These are phyloP conservation scores for Fusarium buxicola DNA, from an alignment of 2,329 filamentous ascomycete species.

Conservation along the genomic window DNA sequence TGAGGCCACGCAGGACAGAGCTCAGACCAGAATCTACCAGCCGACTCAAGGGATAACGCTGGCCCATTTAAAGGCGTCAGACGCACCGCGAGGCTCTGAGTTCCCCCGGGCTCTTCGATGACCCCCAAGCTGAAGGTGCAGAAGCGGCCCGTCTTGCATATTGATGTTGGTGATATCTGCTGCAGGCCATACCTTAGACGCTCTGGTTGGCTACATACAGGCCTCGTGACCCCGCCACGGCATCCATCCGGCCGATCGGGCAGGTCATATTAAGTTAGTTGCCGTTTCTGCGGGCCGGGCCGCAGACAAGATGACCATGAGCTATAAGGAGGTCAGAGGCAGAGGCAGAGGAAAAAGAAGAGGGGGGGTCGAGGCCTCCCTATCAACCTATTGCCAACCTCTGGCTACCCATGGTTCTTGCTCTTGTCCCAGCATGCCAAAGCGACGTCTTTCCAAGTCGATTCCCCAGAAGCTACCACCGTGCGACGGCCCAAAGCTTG, in stretches of 20 bases:
- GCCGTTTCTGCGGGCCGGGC: too few relatives aligned
- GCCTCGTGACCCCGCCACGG: slow-evolving; percentile 10
- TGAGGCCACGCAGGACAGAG: too few relatives aligned
- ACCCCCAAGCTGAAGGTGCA: too few relatives aligned
- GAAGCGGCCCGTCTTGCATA: slow-evolving; percentile 17
- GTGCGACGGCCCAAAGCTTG: slow-evolving; percentile 34
- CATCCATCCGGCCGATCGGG: too few relatives aligned
- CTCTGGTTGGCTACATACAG: neutral
- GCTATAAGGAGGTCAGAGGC: slow-evolving; percentile 6
- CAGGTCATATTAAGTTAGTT: neutral
- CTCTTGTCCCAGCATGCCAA: neutral
- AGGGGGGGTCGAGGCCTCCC: too few relatives aligned
- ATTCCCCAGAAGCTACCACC: slow-evolving; percentile 21
- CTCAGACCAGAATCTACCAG: too few relatives aligned
- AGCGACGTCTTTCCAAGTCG: neutral
- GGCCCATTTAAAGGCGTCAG: neutral
- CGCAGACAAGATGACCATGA: neutral
- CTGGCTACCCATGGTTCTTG: neutral
- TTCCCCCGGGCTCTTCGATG: too few relatives aligned
- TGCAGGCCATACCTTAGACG: slow-evolving; percentile 3
- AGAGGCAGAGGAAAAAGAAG: too few relatives aligned
- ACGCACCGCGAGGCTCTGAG: neutral
- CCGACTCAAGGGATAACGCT: too few relatives aligned
- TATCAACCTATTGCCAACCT: neutral
- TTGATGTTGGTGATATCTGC: slow-evolving; percentile 19